A percentile compares a stretch with the other conserved stretches of the same genome.
These are phyloP conservation scores for Coemansia sp. DNA, from an alignment of 192 early-diverging fungal species.

Conservation along the genomic window DNA sequence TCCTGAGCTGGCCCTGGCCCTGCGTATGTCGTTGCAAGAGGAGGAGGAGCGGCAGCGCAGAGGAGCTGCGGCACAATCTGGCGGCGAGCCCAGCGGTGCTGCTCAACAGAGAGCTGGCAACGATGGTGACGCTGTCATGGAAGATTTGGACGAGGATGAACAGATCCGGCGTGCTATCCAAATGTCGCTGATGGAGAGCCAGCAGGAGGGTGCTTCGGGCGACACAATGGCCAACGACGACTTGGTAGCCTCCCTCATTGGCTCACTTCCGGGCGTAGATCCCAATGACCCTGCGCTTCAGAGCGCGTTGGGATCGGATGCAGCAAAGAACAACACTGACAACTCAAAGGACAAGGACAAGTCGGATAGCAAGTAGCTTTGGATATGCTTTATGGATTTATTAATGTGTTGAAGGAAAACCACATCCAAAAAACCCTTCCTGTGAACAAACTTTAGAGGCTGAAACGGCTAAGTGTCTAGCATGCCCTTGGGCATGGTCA, in stretches of 20 bases:
- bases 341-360: constrained; percentile 33
- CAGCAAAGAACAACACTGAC: constrained; percentile 48
- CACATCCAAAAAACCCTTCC: too few relatives aligned
- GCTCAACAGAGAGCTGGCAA: constrained; percentile 6
- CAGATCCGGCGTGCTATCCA: constrained; percentile 49
- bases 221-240: constrained; percentile 52
- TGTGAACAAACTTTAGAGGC: too few relatives aligned
- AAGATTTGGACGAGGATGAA: constrained; percentile 49
- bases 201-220: constrained; percentile 16
- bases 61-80: constrained; percentile 16
- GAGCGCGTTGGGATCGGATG: constrained; percentile 58
- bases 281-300: constrained; percentile 79
- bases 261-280: constrained; percentile 84
- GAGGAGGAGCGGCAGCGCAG: constrained; percentile 82
- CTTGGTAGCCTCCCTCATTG: constrained; percentile 71
- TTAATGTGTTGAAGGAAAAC: too few relatives aligned
- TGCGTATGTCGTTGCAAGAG: constrained; percentile 96
- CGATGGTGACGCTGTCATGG: constrained; percentile 30
- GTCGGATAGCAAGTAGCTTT: constrained; percentile 9
- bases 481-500: too few relatives aligned
- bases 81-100: neutral
- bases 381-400: neutral
- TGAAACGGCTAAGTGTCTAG: too few relatives aligned
- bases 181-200: constrained; percentile 51
- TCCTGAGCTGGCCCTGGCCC: constrained; percentile 86